Percentiles rank a stretch among this genome's conserved stretches.
Evolutionary conservation across 768 basidiomycete species (phyloP).

Genomic region (Cystobasidium onofrii): DNA sequence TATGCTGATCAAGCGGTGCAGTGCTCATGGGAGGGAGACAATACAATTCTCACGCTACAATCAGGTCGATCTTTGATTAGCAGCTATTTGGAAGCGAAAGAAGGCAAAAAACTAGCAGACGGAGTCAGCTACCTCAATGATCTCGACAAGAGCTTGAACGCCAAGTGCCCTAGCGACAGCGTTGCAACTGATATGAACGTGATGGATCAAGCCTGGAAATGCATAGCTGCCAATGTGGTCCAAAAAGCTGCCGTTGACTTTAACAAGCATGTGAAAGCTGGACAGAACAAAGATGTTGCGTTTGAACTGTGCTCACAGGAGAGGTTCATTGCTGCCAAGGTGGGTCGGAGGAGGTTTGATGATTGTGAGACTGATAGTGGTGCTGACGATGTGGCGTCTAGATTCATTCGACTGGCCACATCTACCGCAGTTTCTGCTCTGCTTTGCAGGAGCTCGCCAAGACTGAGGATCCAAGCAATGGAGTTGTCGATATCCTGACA

Average conservation of each 20-base stretch:
- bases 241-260: conserved; percentile 48
- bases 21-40: conserved; percentile 47
- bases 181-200: conserved; percentile 41
- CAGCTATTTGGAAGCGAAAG: conserved; percentile 43
- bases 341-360: conserved; percentile 25
- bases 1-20: conserved; percentile 49
- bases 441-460: conserved; percentile 45
- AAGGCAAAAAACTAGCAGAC: conserved; percentile 46
- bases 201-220: conserved; percentile 47
- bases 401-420: conserved; percentile 46
- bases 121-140: conserved; percentile 48
- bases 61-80: conserved; percentile 38
- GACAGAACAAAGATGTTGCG: conserved; percentile 47
- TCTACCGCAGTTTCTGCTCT: conserved; percentile 46
- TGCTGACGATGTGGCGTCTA: neutral
- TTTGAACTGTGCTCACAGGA: conserved; percentile 48
- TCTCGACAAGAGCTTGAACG: conserved; percentile 41
- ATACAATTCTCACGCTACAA: conserved; percentile 38
- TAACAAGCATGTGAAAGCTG: conserved; percentile 43
- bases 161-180: conserved; percentile 40
- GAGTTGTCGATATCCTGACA: conserved; percentile 43
- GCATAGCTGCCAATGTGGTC: conserved; percentile 48
- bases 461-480: conserved; percentile 41
- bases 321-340: conserved; percentile 49
- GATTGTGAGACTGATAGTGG: too few species aligned